Evolutionary conservation across 306 rosid genomes (phyloP), one percentile per base, ranked within the genome.

Genomic region (Prunus mume): DNA sequence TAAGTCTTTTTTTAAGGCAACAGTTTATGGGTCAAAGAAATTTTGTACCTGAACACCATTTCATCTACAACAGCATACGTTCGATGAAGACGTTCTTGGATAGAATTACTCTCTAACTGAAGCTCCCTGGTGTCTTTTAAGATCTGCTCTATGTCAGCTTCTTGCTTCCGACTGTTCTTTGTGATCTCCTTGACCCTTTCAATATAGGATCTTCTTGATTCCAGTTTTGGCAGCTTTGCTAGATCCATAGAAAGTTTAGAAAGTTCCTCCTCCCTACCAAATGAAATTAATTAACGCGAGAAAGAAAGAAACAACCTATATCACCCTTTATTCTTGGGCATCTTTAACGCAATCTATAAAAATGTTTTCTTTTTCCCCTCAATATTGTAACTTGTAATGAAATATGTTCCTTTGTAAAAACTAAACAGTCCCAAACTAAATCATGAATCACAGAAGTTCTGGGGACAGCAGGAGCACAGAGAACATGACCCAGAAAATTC

Each of bases 41-140:
- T 68, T 66, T 6, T 65, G 78, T 89, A 92, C 97, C 99, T 92
- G 79, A 92, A 91, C 32, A 92, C 85, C 47, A 90, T 86, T 82
- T 95, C 97, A 73, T 89, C 97, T 0, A 88, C 93, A 30, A 95
- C 87, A 51, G 97, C 89, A 70, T 90, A 86, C 0, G 95, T 90
- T 27, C 97, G 86, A 69, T 92, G 92, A 73, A 95, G 94, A 76
- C 97, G 85, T 72, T 95, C 99, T 69, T 81, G 97, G 73, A 92
- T 92, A 25, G 87, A 89, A 60, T 92, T 95, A 84, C 93, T 92
- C 83, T 92, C 97, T 64, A 95, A 72, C 68, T 92, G 99, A 83
- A 95, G 88, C 86, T 85, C 96, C 86, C 99, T 83, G 17, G 97
- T 95, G 78, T 92, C 92, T 80, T 87, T 89, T 70, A 95, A 80